Evolutionary conservation across 805 yeast genomes (phyloP).

Genomic region (Candida saitoana): DNA sequence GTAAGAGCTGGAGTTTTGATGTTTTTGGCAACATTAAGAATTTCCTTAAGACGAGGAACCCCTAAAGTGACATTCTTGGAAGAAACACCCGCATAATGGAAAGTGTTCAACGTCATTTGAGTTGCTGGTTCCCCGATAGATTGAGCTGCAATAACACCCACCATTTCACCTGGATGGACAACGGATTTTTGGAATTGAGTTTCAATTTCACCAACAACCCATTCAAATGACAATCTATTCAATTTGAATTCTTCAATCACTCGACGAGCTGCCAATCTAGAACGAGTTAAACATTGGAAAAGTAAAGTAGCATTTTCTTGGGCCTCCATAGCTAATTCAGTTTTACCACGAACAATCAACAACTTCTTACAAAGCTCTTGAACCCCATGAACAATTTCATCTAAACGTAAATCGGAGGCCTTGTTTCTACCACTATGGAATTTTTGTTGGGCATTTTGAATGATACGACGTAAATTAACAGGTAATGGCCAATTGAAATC

Average conservation of each 20-base stretch:
- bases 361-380: slow-evolving; percentile 62
- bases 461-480: slow-evolving; percentile 91
- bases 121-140: slow-evolving; percentile 98
- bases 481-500: slow-evolving; percentile 98
- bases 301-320: slow-evolving; percentile 87
- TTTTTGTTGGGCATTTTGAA: slow-evolving; percentile 95
- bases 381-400: slow-evolving; percentile 74
- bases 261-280: slow-evolving; percentile 86
- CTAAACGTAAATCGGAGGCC: slow-evolving; percentile 84
- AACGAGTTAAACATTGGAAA: slow-evolving; percentile 88
- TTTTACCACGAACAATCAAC: slow-evolving; percentile 77
- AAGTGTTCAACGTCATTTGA: slow-evolving; percentile 94
- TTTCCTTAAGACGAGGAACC: slow-evolving; percentile 97
- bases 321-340: slow-evolving; percentile 71
- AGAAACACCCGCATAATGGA: slow-evolving; percentile 98
- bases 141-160: slow-evolving; percentile 96
- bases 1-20: slow-evolving; percentile 99
- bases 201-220: slow-evolving; percentile 94
- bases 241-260: slow-evolving; percentile 87
- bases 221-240: slow-evolving; percentile 81
- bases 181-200: slow-evolving; percentile 87
- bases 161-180: slow-evolving; percentile 98
- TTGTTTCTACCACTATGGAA: slow-evolving; percentile 88
- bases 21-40: slow-evolving; percentile 95
- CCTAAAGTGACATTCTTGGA: slow-evolving; percentile 94